Base-by-base conservation (phyloP, 768 basidiomycete species). In the Leccinum imitatum region DNA sequence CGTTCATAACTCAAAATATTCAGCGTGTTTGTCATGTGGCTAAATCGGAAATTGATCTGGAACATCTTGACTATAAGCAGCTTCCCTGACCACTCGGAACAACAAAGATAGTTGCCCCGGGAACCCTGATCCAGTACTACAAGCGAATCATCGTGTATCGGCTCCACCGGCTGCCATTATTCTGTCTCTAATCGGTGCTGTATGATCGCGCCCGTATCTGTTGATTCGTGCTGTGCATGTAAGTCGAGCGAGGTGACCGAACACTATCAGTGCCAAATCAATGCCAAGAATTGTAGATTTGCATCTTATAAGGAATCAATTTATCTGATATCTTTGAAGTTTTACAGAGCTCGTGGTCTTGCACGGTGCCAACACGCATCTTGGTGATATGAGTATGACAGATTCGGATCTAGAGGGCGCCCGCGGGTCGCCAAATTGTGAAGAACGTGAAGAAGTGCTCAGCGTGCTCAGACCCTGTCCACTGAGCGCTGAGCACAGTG, bases 21-120 rank as follows among this genome's bases (percentile, higher is more conserved):
- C 27, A 54, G 57, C 39, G 51, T 64, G 66, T 66, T 72, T 69
- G 64, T 71, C 65, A 74, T 74, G 64, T 73, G 71, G 73, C 71
- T 63, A 59, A 15, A 54, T 59, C 57, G 59, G 62, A 61, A 14
- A 53, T 23, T 59, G 67, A 69, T 63, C 57, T 65, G 65, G 65
- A 31, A 54, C 59, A 25, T 19, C 23, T 63, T 64, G 65, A 35
- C 61, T 59, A 71, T 71, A 71, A 59, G 53, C 60, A 69, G 67
- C 51, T 58, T 63, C 64, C 60, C 54, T 69, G 62, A 65, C 59
- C 56, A 37, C 47, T 53, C 70, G 68, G 69, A 68, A 63, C 69
- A 68, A 63, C 69, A 64, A 67, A 65, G 64, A 64, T 66, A 59
- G 62, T 63, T 57, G 59, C 41, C 57, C 61, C 62, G 53, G 59